phyloP scores from a whole-genome alignment of 2,329 filamentous ascomycete species.

The Ophiostoma tasmaniense region DNA sequence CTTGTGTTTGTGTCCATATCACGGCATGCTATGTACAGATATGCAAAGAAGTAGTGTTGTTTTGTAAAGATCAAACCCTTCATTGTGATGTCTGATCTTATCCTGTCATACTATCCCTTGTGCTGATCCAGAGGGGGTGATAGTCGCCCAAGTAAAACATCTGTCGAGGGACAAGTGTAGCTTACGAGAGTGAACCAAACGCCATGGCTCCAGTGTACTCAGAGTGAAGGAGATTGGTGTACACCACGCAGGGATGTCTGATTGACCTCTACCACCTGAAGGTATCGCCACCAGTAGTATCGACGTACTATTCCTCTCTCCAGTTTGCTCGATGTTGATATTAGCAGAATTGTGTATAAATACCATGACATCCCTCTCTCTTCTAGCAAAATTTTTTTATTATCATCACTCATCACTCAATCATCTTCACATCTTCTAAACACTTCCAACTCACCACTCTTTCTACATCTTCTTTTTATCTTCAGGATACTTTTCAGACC shows the following conservation, averaged over 20 bases:
- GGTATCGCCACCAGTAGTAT: background rate
- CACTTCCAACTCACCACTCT: background rate
- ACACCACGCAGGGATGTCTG: background rate
- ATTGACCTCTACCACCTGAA: background rate
- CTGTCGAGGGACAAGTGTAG: background rate
- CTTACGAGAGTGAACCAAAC: background rate
- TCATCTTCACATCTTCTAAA: background rate
- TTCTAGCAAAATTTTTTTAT: background rate
- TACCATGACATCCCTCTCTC: background rate
- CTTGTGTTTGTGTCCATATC: background rate
- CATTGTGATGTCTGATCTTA: background rate
- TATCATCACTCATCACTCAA: background rate
- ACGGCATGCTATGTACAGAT: background rate
- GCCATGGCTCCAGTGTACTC: background rate
- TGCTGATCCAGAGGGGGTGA: background rate
- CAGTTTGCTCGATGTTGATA: background rate
- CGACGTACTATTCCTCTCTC: background rate
- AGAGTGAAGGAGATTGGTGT: background rate
- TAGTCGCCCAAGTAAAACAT: background rate
- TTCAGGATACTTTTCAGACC: background rate
- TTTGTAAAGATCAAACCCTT: background rate
- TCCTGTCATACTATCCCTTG: background rate
- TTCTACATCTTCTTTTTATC: background rate
- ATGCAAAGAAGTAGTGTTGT: background rate
- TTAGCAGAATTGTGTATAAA: background rate